phyloP scores from a whole-genome alignment of 768 basidiomycete species.

The Macrolepiota albuminosa region DNA sequence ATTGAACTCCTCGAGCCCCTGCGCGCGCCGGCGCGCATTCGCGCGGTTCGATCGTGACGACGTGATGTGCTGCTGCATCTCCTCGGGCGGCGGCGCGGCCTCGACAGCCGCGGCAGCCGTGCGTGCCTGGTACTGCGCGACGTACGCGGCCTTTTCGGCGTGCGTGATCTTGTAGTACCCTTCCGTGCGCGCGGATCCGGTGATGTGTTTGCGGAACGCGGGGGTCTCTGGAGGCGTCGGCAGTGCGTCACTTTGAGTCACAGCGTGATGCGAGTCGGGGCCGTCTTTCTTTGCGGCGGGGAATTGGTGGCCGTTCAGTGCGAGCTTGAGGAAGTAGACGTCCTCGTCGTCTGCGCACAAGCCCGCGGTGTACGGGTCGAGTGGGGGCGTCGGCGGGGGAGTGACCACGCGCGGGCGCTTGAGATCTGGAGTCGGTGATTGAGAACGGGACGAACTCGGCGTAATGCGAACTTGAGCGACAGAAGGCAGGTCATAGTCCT shows the following conservation, averaged over 20 bases:
- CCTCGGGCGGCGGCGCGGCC: slow-evolving; percentile 37
- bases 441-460: slow-evolving; percentile 40
- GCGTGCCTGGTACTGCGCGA: slow-evolving; percentile 80
- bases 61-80: slow-evolving; percentile 51
- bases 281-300: slow-evolving; percentile 18
- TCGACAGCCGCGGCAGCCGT: slow-evolving; percentile 33
- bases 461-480: slow-evolving; percentile 47
- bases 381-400: slow-evolving; percentile 42
- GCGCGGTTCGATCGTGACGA: slow-evolving; percentile 90
- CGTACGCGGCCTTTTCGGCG: slow-evolving; percentile 86
- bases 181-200: slow-evolving; percentile 88
- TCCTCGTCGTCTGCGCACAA: slow-evolving; percentile 88
- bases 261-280: slow-evolving; percentile 3
- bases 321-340: slow-evolving; percentile 70
- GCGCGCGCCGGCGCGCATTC: slow-evolving; percentile 84
- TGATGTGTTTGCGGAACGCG: slow-evolving; percentile 70
- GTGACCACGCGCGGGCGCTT: slow-evolving; percentile 31
- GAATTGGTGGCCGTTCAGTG: slow-evolving; percentile 37
- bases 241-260: slow-evolving; percentile 2
- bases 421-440: slow-evolving; percentile 36
- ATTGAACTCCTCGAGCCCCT: slow-evolving; percentile 93
- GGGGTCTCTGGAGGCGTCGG: slow-evolving; percentile 35
- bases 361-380: slow-evolving; percentile 50
- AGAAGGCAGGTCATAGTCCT: slow-evolving; percentile 45
- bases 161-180: slow-evolving; percentile 95